Conservation (phyloP, 495 filamentous ascomycete genomes). For the Penicillium arizonense region DNA sequence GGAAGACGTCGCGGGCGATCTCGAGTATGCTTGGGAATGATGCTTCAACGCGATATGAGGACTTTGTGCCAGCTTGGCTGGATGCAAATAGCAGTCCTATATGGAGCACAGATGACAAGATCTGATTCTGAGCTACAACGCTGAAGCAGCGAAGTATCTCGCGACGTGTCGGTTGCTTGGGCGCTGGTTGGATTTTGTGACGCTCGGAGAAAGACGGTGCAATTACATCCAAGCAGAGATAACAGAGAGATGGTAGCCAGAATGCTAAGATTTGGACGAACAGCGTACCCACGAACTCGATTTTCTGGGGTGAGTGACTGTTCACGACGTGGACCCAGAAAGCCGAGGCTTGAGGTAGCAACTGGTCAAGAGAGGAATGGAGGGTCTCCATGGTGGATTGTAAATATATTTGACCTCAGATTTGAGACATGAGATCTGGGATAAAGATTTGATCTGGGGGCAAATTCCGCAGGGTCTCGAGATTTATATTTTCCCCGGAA, state of each 20-base stretch:
- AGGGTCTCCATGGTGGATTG: conserved; percentile 1
- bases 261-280: conserved; percentile 47
- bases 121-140: conserved; percentile 48
- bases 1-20: conserved; percentile 40
- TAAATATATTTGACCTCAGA: not conserved
- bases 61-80: conserved; percentile 12
- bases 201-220: conserved; percentile 46
- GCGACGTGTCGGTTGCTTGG: conserved; percentile 44
- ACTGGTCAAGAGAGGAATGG: not conserved
- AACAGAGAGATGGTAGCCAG: conserved; percentile 48
- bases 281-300: conserved; percentile 48
- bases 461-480: not conserved
- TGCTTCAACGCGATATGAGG: conserved; percentile 32
- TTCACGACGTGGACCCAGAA: conserved; percentile 28
- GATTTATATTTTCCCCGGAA: conserved; percentile 11
- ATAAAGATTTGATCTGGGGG: not conserved
- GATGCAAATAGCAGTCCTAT: conserved; percentile 24
- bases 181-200: conserved; percentile 56
- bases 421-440: not conserved
- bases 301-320: conserved; percentile 24
- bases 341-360: not conserved
- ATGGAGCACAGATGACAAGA: conserved; percentile 38
- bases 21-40: conserved; percentile 32
- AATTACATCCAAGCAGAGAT: conserved; percentile 39
- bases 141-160: conserved; percentile 46